Evolutionary conservation across 495 filamentous ascomycete genomes (phyloP).

Genomic region (Sphaerosporella brunnea): DNA sequence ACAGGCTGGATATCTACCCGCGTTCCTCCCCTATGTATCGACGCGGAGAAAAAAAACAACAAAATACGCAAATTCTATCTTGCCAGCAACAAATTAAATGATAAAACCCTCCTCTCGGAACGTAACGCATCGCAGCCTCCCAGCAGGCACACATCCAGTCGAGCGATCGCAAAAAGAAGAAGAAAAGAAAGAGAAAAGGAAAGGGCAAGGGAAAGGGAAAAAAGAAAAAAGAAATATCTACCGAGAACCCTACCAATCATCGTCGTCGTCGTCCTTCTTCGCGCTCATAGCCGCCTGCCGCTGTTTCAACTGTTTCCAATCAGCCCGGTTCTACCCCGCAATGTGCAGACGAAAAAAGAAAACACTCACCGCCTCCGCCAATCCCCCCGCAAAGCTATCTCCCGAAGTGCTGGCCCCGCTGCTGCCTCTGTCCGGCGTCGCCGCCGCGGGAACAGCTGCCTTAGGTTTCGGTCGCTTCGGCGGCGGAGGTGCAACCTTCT

Average conservation of each 20-base stretch:
- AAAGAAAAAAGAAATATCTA: not conserved
- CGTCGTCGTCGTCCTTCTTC: conserved; percentile 54
- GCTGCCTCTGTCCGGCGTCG: conserved; percentile 30
- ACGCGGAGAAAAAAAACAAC: no score
- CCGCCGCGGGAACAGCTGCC: conserved; percentile 49
- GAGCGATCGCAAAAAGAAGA: no score
- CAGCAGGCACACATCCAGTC: no score
- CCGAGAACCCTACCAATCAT: conserved; percentile 36
- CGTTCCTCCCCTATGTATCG: no score
- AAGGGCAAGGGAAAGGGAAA: not conserved
- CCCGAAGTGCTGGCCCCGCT: conserved; percentile 51
- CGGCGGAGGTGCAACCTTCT: conserved; percentile 64
- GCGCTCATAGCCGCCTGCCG: conserved; percentile 53
- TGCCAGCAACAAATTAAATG: no score
- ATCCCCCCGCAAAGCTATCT: conserved; percentile 58
- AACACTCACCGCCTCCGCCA: conserved; percentile 50
- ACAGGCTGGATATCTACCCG: no score
- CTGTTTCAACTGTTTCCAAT: conserved; percentile 28
- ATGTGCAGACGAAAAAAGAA: conserved; percentile 29
- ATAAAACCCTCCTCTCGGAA: no score
- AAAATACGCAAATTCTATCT: no score
- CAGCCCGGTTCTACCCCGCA: conserved; percentile 36
- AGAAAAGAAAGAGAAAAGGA: no score
- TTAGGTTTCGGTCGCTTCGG: conserved; percentile 57
- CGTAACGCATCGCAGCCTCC: no score